phyloP scores from a whole-genome alignment of 2,329 filamentous ascomycete genomes.

The Cylindrodendrum hubeiense region DNA sequence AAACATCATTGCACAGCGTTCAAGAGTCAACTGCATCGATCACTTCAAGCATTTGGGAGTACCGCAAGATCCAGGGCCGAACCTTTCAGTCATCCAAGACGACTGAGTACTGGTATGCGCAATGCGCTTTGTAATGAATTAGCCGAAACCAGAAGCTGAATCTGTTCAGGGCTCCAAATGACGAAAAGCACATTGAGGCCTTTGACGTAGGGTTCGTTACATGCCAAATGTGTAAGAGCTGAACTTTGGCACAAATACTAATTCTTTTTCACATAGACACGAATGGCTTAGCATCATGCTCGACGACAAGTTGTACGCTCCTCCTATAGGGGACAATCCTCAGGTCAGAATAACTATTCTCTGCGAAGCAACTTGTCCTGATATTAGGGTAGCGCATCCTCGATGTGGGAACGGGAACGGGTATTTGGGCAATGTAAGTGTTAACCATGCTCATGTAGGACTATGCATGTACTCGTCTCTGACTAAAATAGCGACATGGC shows the following conservation, averaged over 20 bases:
- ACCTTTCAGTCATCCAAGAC: conserved; percentile 30
- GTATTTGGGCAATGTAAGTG: conserved; percentile 30
- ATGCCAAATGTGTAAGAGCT: too few species aligned
- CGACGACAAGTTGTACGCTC: conserved; percentile 24
- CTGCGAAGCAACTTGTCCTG: background rate
- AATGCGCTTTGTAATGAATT: background rate
- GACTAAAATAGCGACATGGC: conserved; percentile 23
- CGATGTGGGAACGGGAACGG: conserved; percentile 24
- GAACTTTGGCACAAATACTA: background rate
- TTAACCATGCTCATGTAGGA: background rate
- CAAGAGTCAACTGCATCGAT: conserved; percentile 26
- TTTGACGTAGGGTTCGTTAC: conserved; percentile 20
- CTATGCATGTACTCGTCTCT: rapidly evolving
- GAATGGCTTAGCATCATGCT: conserved; percentile 36
- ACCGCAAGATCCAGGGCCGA: conserved; percentile 30
- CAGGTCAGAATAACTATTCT: background rate
- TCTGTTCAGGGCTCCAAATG: conserved; percentile 26
- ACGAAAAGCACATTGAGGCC: conserved; percentile 31
- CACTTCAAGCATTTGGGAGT: conserved; percentile 25
- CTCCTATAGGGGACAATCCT: conserved; percentile 22
- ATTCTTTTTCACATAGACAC: conserved; percentile 10
- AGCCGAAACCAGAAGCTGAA: background rate
- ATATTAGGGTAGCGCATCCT: conserved; percentile 19
- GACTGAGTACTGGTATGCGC: conserved; percentile 30
- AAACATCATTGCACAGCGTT: background rate